Percentiles rank a stretch among this genome's conserved stretches.
phyloP scores from a whole-genome alignment of 2,329 filamentous ascomycete genomes.

The Capronia americana region DNA sequence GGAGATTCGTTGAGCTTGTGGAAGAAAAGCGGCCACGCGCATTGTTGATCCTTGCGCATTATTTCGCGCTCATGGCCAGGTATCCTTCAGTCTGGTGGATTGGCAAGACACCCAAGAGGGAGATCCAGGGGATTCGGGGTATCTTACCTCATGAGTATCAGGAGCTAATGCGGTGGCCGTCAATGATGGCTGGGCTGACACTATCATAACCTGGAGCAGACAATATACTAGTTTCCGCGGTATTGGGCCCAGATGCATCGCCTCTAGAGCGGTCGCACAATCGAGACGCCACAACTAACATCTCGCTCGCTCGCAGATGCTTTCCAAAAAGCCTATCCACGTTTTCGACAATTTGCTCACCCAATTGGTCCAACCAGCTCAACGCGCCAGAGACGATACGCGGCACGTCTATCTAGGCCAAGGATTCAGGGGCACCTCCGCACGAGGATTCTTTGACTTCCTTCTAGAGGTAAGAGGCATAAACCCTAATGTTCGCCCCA shows the following conservation, averaged over 20 bases:
- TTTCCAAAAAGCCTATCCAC: background rate
- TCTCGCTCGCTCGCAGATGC: background rate
- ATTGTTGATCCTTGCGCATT: conserved; percentile 45
- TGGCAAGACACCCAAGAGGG: conserved; percentile 1
- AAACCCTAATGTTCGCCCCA: background rate
- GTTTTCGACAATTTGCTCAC: background rate
- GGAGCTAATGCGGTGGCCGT: conserved; percentile 4
- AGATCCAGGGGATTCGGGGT: conserved; percentile 3
- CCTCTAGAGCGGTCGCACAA: background rate
- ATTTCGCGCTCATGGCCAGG: conserved; percentile 38
- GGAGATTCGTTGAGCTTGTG: conserved; percentile 43
- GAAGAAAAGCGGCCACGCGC: conserved; percentile 42
- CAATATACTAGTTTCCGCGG: background rate
- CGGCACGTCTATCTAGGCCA: background rate
- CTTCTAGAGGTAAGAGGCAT: background rate
- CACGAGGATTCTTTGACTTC: background rate
- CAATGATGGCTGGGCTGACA: conserved; percentile 1
- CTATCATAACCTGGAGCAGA: background rate
- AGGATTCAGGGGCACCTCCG: background rate
- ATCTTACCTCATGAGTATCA: background rate
- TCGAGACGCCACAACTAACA: background rate
- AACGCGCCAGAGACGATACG: background rate
- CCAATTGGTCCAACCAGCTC: background rate
- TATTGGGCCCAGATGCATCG: background rate
- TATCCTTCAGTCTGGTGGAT: conserved; percentile 6